Percentiles rank a stretch among this genome's conserved stretches.
phyloP scores from a whole-genome alignment of 169 alveolate species.

The Amoebophrya sp. region DNA sequence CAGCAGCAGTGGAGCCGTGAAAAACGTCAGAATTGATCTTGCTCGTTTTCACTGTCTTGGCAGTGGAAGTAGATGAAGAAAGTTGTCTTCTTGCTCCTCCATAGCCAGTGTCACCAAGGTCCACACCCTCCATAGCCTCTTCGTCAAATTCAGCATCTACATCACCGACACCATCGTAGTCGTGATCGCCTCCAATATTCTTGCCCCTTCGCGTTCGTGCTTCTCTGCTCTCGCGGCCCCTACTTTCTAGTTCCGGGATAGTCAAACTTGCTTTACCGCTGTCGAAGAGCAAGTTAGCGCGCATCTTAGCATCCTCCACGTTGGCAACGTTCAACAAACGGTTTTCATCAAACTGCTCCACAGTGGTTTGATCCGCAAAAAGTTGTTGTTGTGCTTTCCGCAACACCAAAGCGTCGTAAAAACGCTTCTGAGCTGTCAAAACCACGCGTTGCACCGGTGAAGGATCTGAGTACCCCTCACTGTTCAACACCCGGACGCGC shows the following conservation, averaged over 20 bases:
- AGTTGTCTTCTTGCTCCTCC: too few species aligned
- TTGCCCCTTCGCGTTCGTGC: too few species aligned
- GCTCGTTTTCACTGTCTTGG: too few species aligned
- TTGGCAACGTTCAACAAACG: neutral
- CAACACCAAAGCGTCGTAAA: neutral
- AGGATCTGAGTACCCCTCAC: neutral
- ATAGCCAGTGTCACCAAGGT: too few species aligned
- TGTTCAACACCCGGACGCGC: neutral
- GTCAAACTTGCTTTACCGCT: neutral
- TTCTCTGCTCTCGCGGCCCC: conserved; percentile 9
- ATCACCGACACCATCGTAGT: too few species aligned
- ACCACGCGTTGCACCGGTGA: neutral
- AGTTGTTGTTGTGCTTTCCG: neutral
- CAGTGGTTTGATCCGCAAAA: neutral
- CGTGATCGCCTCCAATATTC: too few species aligned
- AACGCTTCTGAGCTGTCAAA: neutral
- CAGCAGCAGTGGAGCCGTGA: too few species aligned
- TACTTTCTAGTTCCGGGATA: neutral
- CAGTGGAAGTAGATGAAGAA: too few species aligned
- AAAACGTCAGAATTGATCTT: too few species aligned
- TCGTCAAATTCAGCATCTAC: too few species aligned
- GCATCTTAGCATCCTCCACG: neutral
- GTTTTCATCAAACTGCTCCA: neutral
- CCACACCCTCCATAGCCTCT: too few species aligned
- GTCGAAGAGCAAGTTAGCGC: neutral